Evolutionary conservation across 306 rosid genomes (phyloP), one percentile per base, ranked within the genome.

Genomic region (Quercus engelmannii): DNA sequence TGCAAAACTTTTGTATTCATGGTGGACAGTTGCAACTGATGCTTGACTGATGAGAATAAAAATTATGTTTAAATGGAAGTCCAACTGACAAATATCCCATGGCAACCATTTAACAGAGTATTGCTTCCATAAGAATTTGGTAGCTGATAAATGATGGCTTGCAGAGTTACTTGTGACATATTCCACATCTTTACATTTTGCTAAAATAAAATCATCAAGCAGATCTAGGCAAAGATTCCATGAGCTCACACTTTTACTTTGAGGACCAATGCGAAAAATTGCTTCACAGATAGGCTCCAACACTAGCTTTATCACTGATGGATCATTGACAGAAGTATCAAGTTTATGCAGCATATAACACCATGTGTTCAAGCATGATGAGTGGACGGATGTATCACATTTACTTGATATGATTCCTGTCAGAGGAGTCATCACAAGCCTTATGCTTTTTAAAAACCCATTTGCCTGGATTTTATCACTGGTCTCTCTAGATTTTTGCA

Each of bases 301-400:
- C 38, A 90, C 93, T 77, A 88, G 76, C 78, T 83, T 77, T 69
- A 78, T 78, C 77, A 86, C 51, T 67, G 81, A 78, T 38, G 90
- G 76, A 75, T 85, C 86, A 58, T 83, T 92, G 83, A 94, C 75
- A 74, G 82, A 88, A 69, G 80, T 83, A 77, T 81, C 98, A 74
- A 94, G 94, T 87, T 87, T 86, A 82, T 89, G 88, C 76, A 94
- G 89, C 74, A 94, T 74, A 89, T 87, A 83, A 82, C 87, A 83
- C 96, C 96, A 94, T 0, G 98, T 91, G 83, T 88, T 92, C 81
- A 92, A 85, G 90, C 97, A 92, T 69, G 98, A 89, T 41, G 79
- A 83, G 78, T 85, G 91, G 68, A 92, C 88, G 57, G 93, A 87
- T 75, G 82, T 59, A 82, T 91, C 94, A 72, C 92, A 90, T 72